Base-by-base conservation (phyloP, 306 rosid species). In the Bauhinia variegata region DNA sequence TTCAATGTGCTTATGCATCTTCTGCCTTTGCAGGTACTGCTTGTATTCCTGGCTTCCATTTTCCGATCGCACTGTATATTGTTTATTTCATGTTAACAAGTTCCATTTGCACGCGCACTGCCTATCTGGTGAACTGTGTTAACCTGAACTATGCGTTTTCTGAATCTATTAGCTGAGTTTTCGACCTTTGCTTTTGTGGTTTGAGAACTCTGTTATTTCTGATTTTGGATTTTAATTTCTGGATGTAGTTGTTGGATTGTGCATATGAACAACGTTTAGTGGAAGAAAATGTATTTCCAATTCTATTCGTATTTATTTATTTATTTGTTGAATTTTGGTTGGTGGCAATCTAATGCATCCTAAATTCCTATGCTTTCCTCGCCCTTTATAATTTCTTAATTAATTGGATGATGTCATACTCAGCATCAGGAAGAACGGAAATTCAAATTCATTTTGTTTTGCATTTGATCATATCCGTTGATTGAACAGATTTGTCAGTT, bases 11-110 rank as follows among this genome's bases (percentile, higher is more conserved):
- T 16, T 16, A 5, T 15, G 33, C 49, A 49, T 67, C 69, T 65
- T 53, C n/a, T 10, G 60, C 51, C 18, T 47, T 42, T 44, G 19
- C 78, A 73, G 96, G 92, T 86, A 54, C 65, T 34, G 36, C 67
- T 71, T 73, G 59, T 15, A 34, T 37, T 70, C 67, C 67, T 23
- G 28, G 28, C 28, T 23, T 23, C 28, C 28, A 2, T 23, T 23
- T 23, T 2, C 28, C 60, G 83, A 84, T 84, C 76, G 13, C 67
- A 53, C 33, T 60, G 44, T 57, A 18, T 6, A 6, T 38, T 18
- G 15, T 70, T 62, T 13, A 64, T 59, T 31, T 73, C 44, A 0
- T 37, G 50, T 23, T 59, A 12, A 31, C 72, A 50, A 30, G 11
- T 33, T 63, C 59, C 11, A 11, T 39, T 18, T 41, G 33, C 43